Base-by-base conservation (phyloP, 768 basidiomycete genomes). In the Auricularia heimuer region DNA sequence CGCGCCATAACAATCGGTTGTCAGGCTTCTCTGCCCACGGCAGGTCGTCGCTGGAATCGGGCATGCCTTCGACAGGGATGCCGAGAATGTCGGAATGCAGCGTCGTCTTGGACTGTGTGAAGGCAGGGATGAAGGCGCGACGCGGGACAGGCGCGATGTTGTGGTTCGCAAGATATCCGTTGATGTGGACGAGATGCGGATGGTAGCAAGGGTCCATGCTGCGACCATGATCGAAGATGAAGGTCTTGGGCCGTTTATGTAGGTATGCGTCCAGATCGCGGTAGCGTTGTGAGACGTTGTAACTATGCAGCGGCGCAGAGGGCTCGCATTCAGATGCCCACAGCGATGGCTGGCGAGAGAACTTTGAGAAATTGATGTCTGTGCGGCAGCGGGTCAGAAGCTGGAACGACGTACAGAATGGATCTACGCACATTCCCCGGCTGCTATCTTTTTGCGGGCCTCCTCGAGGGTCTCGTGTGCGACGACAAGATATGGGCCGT, bases 1-100 rank as follows among this genome's bases (percentile, higher is more conserved):
- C 90, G 47, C 90, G 79, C 90, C 90, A 92, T 47, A 84, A 77
- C 18, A 90, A 68, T 3, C 82, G 76, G 66, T 87, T 83, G 70
- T 88, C 82, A 1, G 75, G 35, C 75, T 87, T 91, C 37, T 81
- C 77, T 16, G 85, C 82, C 83, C 87, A 93, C 0, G 78, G 79
- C 8, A 86, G 81, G 72, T 90, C 84, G 68, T 85, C 77, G 0
- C 82, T 79, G 3, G 80, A 76, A 10, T 60, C 56, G 1, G 14
- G 24, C 8, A 60, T 8, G 56, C 34, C 56, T 29, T 60, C 56
- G 56, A 35, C 18, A 4, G 56, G 62, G 36, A 47, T 62, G 35
- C 29, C 56, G 37, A 81, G 81, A 56, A 88, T 83, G 67, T 87
- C 81, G 62, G 82, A 80, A 65, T 87, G 84, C 7, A 86, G 63